Evolutionary conservation across 257 asterid species (phyloP).

Genomic region (Ligustrum vulgare): DNA sequence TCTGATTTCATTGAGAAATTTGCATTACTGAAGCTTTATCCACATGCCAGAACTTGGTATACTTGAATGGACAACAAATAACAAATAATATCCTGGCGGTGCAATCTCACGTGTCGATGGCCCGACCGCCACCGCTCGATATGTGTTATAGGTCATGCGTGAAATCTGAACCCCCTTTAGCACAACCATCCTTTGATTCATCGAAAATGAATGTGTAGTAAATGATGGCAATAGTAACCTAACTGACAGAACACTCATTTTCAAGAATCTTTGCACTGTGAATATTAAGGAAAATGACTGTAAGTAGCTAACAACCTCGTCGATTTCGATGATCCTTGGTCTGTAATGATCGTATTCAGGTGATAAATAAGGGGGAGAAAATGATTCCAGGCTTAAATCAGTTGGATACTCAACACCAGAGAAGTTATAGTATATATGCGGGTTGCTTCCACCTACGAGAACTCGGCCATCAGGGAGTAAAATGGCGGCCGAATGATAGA

Average conservation of each 20-base stretch:
- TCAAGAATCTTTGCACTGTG: conserved; percentile 23
- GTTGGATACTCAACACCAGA: conserved; percentile 53
- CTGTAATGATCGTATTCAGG: conserved; percentile 30
- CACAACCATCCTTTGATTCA: conserved; percentile 76
- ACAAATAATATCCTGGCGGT: conserved; percentile 65
- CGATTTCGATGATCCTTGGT: conserved; percentile 32
- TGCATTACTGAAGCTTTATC: conserved; percentile 44
- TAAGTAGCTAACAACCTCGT: conserved; percentile 31
- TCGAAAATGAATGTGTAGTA: conserved; percentile 61
- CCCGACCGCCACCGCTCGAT: conserved; percentile 30
- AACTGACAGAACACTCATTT: conserved; percentile 30
- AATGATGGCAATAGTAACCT: conserved; percentile 60
- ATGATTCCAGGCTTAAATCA: conserved; percentile 67
- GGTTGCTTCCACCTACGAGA: conserved; percentile 69
- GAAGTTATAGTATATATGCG: conserved; percentile 57
- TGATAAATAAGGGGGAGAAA: conserved; percentile 58
- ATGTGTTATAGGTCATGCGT: conserved; percentile 3
- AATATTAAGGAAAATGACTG: conserved; percentile 31
- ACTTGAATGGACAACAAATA: conserved; percentile 57
- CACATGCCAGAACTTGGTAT: conserved; percentile 63
- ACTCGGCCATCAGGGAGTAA: conserved; percentile 56
- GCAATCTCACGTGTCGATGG: conserved; percentile 58
- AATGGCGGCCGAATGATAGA: conserved; percentile 68
- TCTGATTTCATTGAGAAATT: neutral
- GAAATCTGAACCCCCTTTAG: conserved; percentile 30